phyloP scores from a whole-genome alignment of 495 filamentous ascomycete genomes.

The Jackrogersella multiformis region DNA sequence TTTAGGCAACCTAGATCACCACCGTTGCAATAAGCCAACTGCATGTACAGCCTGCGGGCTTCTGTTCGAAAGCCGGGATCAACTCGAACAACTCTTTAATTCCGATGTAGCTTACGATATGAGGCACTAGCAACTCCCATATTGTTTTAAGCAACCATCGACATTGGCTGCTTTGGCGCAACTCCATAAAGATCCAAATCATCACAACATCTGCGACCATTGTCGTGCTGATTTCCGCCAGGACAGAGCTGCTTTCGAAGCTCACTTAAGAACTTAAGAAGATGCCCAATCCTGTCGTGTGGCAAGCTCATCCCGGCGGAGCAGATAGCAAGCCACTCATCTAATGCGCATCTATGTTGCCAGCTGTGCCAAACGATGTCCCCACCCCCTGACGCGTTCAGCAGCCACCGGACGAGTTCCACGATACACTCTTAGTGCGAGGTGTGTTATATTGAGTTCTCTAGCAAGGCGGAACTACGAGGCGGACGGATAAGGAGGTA shows the following conservation, averaged over 20 bases:
- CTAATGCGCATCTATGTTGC: too few relatives aligned
- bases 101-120: not conserved
- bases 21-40: not conserved
- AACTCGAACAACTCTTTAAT: not conserved
- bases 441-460: conserved; percentile 26
- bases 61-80: not conserved
- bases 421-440: conserved; percentile 20
- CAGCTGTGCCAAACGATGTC: not conserved
- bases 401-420: not conserved
- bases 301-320: too few relatives aligned
- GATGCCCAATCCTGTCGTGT: not conserved
- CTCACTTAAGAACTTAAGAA: not conserved
- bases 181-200: too few relatives aligned
- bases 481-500: too few relatives aligned
- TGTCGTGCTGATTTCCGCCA: not conserved
- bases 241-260: not conserved
- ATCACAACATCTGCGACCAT: not conserved
- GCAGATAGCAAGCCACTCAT: too few relatives aligned
- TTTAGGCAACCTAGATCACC: not conserved
- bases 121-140: too few relatives aligned
- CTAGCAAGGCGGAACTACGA: not conserved
- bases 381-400: not conserved
- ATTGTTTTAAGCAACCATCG: too few relatives aligned
- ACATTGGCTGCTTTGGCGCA: too few relatives aligned
- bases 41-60: not conserved